These are phyloP conservation scores for Adenanthera pavonina DNA, from an alignment of 306 rosid species.

Conservation along the genomic window DNA sequence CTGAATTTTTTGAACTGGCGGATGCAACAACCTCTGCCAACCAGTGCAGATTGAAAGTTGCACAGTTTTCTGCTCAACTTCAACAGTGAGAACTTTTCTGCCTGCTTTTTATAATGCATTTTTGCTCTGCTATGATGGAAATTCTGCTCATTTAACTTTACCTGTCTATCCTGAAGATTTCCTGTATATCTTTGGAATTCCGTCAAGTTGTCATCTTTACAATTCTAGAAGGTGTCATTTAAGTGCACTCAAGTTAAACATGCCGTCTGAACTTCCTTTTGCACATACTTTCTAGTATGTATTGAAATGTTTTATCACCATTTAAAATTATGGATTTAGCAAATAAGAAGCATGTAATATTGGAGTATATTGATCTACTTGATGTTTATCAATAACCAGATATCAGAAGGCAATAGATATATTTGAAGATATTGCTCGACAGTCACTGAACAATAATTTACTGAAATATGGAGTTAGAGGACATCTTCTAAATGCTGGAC, in stretches of 20 bases:
- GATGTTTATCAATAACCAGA: constrained; percentile 47
- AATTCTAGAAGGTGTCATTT: constrained; percentile 11
- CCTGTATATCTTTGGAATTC: constrained; percentile 30
- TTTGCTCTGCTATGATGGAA: not conserved
- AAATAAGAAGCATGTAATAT: constrained; percentile 18
- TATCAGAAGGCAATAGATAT: constrained; percentile 81
- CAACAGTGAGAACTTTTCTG: constrained; percentile 50
- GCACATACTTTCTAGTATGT: constrained; percentile 5
- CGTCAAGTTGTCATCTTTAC: not conserved
- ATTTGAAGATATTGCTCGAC: constrained; percentile 81
- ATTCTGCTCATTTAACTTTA: constrained; percentile 29
- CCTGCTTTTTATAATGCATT: constrained; percentile 1
- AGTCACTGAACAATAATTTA: constrained; percentile 77
- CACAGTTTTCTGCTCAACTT: constrained; percentile 61
- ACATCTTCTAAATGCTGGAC: constrained; percentile 91
- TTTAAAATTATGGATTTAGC: not conserved
- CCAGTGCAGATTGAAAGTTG: constrained; percentile 63
- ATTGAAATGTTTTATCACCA: not conserved
- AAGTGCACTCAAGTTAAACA: constrained; percentile 27
- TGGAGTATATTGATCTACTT: constrained; percentile 31
- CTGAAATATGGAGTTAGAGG: constrained; percentile 97
- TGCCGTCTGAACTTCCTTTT: constrained; percentile 22
- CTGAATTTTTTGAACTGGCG: constrained; percentile 47
- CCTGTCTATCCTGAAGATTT: not conserved
- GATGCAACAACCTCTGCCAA: constrained; percentile 53